Conservation (phyloP, 2,329 filamentous ascomycete species). For the Xylaria hypoxylon region DNA sequence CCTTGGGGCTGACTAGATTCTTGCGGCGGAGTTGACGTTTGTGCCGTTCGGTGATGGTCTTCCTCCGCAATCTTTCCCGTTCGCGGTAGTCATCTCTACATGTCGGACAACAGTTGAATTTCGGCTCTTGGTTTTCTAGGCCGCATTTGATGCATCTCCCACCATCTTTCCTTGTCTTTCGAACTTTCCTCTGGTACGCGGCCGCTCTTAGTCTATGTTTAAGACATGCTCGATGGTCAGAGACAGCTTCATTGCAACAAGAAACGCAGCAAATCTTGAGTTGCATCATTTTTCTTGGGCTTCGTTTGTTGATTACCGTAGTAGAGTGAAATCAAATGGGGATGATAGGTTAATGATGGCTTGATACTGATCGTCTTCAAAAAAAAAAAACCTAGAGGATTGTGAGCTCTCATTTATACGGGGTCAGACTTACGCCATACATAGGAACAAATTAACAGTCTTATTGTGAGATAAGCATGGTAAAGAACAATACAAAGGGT, state of each 20-base stretch:
- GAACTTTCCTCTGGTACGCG: background rate
- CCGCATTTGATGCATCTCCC: background rate
- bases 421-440: background rate
- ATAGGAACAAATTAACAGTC: background rate
- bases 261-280: background rate
- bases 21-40: no score
- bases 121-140: background rate
- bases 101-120: background rate
- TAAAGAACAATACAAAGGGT: background rate
- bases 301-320: no score
- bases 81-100: background rate
- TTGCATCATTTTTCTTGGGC: background rate
- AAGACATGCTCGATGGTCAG: background rate
- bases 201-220: background rate
- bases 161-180: background rate
- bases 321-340: background rate
- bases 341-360: background rate
- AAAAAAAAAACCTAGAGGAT: background rate
- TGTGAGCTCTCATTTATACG: background rate
- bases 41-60: no score
- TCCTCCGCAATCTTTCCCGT: no score
- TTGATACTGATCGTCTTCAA: background rate
- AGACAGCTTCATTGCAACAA: background rate
- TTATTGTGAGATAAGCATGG: background rate
- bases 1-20: background rate